These are phyloP conservation scores for Cryomyces antarcticus DNA, from an alignment of 495 filamentous ascomycete genomes.

Conservation along the genomic window DNA sequence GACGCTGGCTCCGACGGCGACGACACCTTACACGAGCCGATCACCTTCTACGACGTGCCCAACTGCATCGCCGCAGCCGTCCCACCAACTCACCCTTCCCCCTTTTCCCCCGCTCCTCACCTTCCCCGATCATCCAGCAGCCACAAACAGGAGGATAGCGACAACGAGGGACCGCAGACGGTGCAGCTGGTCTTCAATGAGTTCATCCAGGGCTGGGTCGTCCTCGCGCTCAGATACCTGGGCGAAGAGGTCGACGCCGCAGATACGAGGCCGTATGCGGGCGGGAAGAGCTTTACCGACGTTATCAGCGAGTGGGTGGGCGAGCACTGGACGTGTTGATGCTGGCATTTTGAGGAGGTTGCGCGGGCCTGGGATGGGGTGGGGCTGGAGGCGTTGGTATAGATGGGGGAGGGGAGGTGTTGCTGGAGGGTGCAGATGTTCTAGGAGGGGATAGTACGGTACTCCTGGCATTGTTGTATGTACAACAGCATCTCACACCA, in stretches of 20 bases:
- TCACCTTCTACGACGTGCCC: slow-evolving; percentile 57
- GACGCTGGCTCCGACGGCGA: slow-evolving; percentile 75
- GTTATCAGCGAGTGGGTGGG: slow-evolving; percentile 60
- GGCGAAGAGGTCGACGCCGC: slow-evolving; percentile 36
- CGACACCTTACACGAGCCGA: slow-evolving; percentile 61
- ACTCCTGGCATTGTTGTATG: too few species aligned
- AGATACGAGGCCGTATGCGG: slow-evolving; percentile 44
- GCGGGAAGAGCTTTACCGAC: slow-evolving; percentile 46
- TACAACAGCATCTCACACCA: too few species aligned
- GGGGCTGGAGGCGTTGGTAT: too few species aligned
- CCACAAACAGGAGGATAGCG: background rate
- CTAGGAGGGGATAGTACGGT: too few species aligned
- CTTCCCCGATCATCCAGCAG: slow-evolving; percentile 1
- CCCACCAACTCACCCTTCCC: background rate
- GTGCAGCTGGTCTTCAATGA: slow-evolving; percentile 84
- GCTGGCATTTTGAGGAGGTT: background rate
- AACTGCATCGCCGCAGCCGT: slow-evolving; percentile 59
- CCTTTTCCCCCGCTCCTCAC: background rate
- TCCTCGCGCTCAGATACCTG: slow-evolving; percentile 48
- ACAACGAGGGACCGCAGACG: slow-evolving; percentile 32
- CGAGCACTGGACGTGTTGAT: slow-evolving; percentile 42
- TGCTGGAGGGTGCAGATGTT: too few species aligned
- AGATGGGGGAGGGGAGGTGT: too few species aligned
- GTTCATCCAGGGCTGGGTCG: slow-evolving; percentile 65
- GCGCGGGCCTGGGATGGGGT: background rate